Evolutionary conservation across 2,329 filamentous ascomycete species (phyloP).

Genomic region (Chaetomium strumarium): DNA sequence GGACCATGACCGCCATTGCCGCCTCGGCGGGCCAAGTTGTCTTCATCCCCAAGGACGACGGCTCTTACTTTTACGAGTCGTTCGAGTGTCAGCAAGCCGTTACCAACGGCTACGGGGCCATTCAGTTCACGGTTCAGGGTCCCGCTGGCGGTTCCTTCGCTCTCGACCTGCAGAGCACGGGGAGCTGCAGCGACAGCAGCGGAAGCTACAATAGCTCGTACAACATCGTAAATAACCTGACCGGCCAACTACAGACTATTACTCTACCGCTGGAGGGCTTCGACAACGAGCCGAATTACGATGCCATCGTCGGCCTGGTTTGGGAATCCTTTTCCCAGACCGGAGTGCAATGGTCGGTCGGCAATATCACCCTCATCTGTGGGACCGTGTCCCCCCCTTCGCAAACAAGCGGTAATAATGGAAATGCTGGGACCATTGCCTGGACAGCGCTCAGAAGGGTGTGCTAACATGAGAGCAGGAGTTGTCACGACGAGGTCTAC

Average conservation of each 20-base stretch:
- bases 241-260: slow-evolving; percentile 44
- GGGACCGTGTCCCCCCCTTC: slow-evolving; percentile 5
- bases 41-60: slow-evolving; percentile 41
- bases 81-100: slow-evolving; percentile 42
- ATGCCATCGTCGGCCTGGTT: slow-evolving; percentile 33
- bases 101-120: slow-evolving; percentile 40
- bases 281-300: slow-evolving; percentile 40
- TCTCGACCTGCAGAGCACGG: slow-evolving; percentile 42
- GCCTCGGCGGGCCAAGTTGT: slow-evolving; percentile 39
- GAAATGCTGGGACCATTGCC: background rate
- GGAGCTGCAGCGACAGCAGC: slow-evolving; percentile 13
- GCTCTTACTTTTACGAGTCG: slow-evolving; percentile 50
- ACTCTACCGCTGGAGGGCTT: slow-evolving; percentile 46
- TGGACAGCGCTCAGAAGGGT: background rate
- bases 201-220: slow-evolving; percentile 22
- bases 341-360: slow-evolving; percentile 22
- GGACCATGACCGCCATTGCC: slow-evolving; percentile 32
- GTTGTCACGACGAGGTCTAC: slow-evolving; percentile 10
- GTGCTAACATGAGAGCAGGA: slow-evolving; percentile 9
- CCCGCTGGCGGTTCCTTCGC: slow-evolving; percentile 35
- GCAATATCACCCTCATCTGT: slow-evolving; percentile 38
- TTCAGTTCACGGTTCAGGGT: slow-evolving; percentile 43
- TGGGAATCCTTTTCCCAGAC: slow-evolving; percentile 24
- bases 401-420: slow-evolving; percentile 10
- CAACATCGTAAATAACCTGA: slow-evolving; percentile 35